A percentile compares a stretch with the other conserved stretches of the same genome.
phyloP scores from a whole-genome alignment of 1,284 basidiomycete species.

The Ustilago tritici region DNA sequence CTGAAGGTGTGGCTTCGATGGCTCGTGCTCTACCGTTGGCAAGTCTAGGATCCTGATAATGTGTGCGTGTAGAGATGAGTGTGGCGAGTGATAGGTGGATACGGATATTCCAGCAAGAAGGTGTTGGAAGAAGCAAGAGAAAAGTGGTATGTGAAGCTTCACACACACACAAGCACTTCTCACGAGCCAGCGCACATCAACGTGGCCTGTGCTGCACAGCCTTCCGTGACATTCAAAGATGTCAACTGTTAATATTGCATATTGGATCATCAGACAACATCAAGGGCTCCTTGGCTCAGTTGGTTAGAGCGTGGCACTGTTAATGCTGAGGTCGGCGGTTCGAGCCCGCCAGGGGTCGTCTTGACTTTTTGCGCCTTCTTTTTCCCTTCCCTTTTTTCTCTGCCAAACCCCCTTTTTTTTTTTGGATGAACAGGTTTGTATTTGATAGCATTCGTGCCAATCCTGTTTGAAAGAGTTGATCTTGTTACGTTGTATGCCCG shows the following conservation, averaged over 20 bases:
- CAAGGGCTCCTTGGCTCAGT: constrained; percentile 53
- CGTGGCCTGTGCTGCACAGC: constrained; percentile 27
- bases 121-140: not conserved
- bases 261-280: fast-evolving
- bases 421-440: not conserved
- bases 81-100: not conserved
- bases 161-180: not conserved
- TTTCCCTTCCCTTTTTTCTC: constrained; percentile 6
- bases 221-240: not conserved
- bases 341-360: constrained; percentile 57
- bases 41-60: not conserved
- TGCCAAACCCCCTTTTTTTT: not conserved
- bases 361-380: no score
- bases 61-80: not conserved
- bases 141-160: not conserved
- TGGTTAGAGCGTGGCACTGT: constrained; percentile 63
- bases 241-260: not conserved
- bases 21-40: not conserved
- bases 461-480: no score
- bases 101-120: not conserved
- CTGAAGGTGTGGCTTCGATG: not conserved
- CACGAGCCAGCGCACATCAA: not conserved
- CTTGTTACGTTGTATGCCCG: no score
- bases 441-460: not conserved
- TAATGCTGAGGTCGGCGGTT: constrained; percentile 62